Evolutionary conservation across 2,329 filamentous ascomycete species (phyloP).

Genomic region (Alternaria burnsii): DNA sequence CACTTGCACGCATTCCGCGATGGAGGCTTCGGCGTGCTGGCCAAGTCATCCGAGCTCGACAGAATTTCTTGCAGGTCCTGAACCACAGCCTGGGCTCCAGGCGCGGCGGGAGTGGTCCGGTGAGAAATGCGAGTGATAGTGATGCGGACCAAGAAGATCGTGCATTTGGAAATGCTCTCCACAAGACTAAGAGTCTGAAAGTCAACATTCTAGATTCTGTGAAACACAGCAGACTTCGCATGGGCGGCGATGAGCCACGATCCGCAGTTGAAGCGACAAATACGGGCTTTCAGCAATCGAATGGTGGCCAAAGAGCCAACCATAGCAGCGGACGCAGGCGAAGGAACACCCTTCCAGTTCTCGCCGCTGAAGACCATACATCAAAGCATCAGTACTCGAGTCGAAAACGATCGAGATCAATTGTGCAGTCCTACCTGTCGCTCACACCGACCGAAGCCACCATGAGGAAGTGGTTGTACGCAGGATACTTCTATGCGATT

Average conservation of each 20-base stretch:
- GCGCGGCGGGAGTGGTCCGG: slow-evolving; percentile 31
- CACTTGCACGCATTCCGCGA: slow-evolving; percentile 84
- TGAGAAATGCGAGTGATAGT: slow-evolving; percentile 45
- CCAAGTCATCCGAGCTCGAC: slow-evolving; percentile 53
- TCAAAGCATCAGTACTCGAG: slow-evolving; percentile 30
- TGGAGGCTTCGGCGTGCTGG: slow-evolving; percentile 80
- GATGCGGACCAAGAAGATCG: slow-evolving; percentile 58
- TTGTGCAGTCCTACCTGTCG: slow-evolving; percentile 73
- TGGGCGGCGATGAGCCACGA: slow-evolving; percentile 32
- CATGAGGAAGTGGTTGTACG: slow-evolving; percentile 83
- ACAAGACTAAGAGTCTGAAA: slow-evolving; percentile 41
- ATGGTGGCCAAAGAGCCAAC: slow-evolving; percentile 4
- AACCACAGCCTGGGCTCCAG: slow-evolving; percentile 46
- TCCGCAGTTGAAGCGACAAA: slow-evolving; percentile 44
- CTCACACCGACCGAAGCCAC: slow-evolving; percentile 81
- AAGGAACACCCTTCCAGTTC: slow-evolving; percentile 47
- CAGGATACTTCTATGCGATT: slow-evolving; percentile 76
- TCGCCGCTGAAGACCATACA: slow-evolving; percentile 32
- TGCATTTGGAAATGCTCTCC: slow-evolving; percentile 24
- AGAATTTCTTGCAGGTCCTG: slow-evolving; percentile 55
- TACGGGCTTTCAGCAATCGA: slow-evolving; percentile 20
- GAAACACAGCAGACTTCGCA: slow-evolving; percentile 17
- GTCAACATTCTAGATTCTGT: slow-evolving; percentile 37
- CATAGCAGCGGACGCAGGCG: slow-evolving; percentile 29
- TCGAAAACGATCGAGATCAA: slow-evolving; percentile 44